Base-by-base conservation (phyloP, 2,329 filamentous ascomycete genomes). In the Penicillium expansum region DNA sequence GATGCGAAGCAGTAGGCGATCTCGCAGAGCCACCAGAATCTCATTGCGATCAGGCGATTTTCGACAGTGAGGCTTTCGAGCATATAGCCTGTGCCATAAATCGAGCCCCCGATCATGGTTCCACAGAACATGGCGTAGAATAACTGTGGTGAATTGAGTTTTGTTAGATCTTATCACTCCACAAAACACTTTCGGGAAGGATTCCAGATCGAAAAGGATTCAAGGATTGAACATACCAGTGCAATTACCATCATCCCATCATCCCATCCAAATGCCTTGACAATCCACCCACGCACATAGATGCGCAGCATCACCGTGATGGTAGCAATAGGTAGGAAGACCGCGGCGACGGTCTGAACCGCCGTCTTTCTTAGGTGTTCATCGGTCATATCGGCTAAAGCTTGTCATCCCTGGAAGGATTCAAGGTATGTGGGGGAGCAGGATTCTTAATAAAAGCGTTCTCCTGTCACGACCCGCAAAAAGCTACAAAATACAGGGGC, bases 11-110 rank as follows among this genome's bases (percentile, higher is more conserved):
- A 76, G 63, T 83, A 84, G 50, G 80, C 76, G 14, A 81, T 67
- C 58, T 83, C 81, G 63, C 79, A 80, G 13, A 83, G 71, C 70
- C 78, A 83, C 80, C 79, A 83, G 53, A 66, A 72, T 61, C 63
- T 62, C 66, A 70, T 71, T 9, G 70, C 69, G 1, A 47, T 63
- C 5, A 67, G 61, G 1, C 62, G 62, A 20, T 69, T 14, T 5
- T 58, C 27, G 2, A 57, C 49, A 16, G 57, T 44, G 11, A 72
- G 56, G 18, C 49, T 37, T 7, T 22, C 44, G 38, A 65, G 61
- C 45, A 57, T 65, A 22, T 58, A 56, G 2, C 71, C 71, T 10
- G 69, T 72, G 16, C 71, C 71, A 43, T 70, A 67, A 4, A 67
- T 18, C 42, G 59, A 59, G 16, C 70, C 71, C 43, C 67, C 68